Evolutionary conservation across 371 early-diverging fungal genomes (phyloP), one percentile per base, ranked within the genome.

Genomic region (Batkoa obscura): DNA sequence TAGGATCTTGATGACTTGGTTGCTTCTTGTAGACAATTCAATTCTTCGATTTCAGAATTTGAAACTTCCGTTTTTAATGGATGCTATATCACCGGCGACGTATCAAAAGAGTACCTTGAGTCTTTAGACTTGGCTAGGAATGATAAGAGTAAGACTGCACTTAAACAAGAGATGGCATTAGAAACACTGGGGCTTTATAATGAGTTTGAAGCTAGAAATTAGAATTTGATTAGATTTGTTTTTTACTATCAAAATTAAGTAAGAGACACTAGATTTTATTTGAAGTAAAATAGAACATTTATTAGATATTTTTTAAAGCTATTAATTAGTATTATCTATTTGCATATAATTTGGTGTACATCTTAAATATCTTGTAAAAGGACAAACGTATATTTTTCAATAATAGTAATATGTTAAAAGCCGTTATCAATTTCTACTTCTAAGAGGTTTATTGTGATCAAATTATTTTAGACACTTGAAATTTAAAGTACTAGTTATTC

Each of bases 21-120:
- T 23, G 72, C 76, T 49, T 82, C 89, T 55, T 91, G 78, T 59
- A 67, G 77, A 42, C 74, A 79, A 61, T 90, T 90, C 69, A 93
- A 92, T 63, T 78, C 83, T 3, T 57, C 48, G 4, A 86, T 97
- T 54, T 65, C 65, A 23, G 59, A 68, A 2, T 97, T 95, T 75
- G 98, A 97, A 65, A 81, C 88, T 0, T 88, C 93, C 2, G 96
- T 97, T 8, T 97, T 97, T 67, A 89, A 86, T 60, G 87, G 91
- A 30, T 64, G 76, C 53, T 96, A 96, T 65, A 72, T 97, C 36
- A 90, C 94, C 4, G 90, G 84, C 33, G 84, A 81, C 52, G 80
- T 96, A 23, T 78, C 81, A 36, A 70, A 75, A 34, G 74, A 74
- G n/a, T 96, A 96, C 61, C 67, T 96, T 61, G 59, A 63, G 17